Base-by-base conservation (phyloP, 768 basidiomycete species). In the Mycena epipterygia region DNA sequence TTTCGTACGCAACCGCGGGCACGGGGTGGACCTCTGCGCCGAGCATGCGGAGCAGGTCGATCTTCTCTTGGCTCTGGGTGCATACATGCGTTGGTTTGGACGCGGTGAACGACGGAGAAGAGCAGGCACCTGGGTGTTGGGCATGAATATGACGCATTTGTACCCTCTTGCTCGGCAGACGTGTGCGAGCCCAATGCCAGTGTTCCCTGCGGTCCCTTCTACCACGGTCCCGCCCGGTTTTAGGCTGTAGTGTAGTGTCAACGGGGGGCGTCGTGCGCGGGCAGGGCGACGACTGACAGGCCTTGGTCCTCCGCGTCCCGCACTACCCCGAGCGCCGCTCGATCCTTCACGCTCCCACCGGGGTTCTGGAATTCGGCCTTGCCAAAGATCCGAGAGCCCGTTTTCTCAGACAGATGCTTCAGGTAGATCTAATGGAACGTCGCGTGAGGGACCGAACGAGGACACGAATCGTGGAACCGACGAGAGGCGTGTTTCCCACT, bases 111-210 rank as follows among this genome's bases (percentile, higher is more conserved):
- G 64, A 4, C 21, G 30, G 55, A 25, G 13, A 23, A 42, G 16
- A 25, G 62, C 49, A 16, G 39, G 57, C 16, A 61, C 94, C 88
- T 98, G 94, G 5, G 93, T 95, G 80, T 98, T 86, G 33, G 97
- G 97, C 97, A 99, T 99, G 88, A 95, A 99, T 77, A 99, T 99
- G 13, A 99, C 97, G 80, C 98, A 99, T 79, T 92, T 94, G 86
- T 99, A 99, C 3, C 98, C 97, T 75, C 86, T 90, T 9, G 95
- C 89, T 73, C 98, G 85, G 82, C 98, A 98, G 62, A 99, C 97
- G 77, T 97, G 96, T 8, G 95, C 96, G 35, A 98, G 87, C 39
- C 97, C 97, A 65, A 98, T 98, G 44, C 97, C 97, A 11, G 97
- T 99, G 84, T 99, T 99, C 19, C 97, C 97, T 42, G 97, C 97